Evolutionary conservation across 768 basidiomycete genomes (phyloP).

Genomic region (Terana coerulea): DNA sequence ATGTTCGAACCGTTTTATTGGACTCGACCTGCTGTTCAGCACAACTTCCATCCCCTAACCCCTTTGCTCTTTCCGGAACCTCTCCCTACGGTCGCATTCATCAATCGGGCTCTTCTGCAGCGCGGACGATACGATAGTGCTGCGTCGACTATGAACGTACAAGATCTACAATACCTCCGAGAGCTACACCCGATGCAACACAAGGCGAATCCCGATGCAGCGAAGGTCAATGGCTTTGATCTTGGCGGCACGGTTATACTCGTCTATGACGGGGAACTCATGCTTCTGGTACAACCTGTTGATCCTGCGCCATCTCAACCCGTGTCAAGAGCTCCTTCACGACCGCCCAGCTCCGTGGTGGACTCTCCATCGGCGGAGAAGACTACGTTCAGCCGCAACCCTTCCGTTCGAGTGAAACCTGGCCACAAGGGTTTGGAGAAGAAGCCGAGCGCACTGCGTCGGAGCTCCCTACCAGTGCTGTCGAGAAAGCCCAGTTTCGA

Average conservation of each 20-base stretch:
- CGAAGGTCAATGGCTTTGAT: conserved; percentile 26
- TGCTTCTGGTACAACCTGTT: conserved; percentile 61
- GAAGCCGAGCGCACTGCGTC: conserved; percentile 70
- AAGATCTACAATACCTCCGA: conserved; percentile 59
- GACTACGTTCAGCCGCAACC: conserved; percentile 46
- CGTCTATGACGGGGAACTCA: conserved; percentile 69
- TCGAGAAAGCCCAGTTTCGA: conserved; percentile 58
- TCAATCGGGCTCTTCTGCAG: conserved; percentile 63
- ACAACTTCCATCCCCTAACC: conserved; percentile 44
- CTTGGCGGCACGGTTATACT: conserved; percentile 69
- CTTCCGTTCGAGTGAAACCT: conserved; percentile 78
- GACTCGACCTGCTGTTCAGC: conserved; percentile 39
- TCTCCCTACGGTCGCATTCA: conserved; percentile 59
- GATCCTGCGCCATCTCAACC: conserved; percentile 47
- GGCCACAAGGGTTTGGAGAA: conserved; percentile 62
- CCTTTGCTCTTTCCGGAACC: conserved; percentile 78
- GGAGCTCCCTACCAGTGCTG: conserved; percentile 77
- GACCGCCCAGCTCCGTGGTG: conserved; percentile 64
- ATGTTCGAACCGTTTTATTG: conserved; percentile 78
- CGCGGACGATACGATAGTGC: conserved; percentile 70
- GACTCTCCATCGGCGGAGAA: conserved; percentile 38
- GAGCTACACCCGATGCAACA: conserved; percentile 37
- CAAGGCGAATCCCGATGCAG: conserved; percentile 7
- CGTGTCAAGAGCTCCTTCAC: conserved; percentile 57
- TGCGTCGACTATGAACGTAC: conserved; percentile 39